Conservation (phyloP, 108 stramenopile species). For the Stephanodiscus triporus region DNA sequence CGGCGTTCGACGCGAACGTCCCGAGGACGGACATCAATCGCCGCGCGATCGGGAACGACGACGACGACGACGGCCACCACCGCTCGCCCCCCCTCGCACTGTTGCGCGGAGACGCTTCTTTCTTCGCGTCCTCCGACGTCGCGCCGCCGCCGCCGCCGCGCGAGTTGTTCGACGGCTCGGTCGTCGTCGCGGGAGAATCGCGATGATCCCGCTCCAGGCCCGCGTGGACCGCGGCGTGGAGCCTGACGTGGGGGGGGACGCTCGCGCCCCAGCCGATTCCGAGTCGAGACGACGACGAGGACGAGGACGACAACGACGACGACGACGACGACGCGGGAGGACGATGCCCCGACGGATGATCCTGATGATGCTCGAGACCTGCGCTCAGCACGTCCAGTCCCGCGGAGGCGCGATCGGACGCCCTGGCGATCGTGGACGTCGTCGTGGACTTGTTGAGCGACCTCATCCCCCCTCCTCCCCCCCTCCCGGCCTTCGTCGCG, state of each 20-base stretch:
- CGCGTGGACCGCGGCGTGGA: no score
- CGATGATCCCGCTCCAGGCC: no score
- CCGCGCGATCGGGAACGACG: conserved; percentile 6
- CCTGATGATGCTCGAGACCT: conserved; percentile 21
- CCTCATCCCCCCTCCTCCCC: no score
- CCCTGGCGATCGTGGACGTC: conserved; percentile 67
- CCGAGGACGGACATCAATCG: conserved; percentile 16
- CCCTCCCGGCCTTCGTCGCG: conserved; percentile 16
- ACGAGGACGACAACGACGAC: neutral
- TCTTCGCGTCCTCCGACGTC: no score
- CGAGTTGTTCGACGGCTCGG: no score
- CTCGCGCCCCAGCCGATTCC: no score
- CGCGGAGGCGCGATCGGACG: conserved; percentile 64
- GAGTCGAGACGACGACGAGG: neutral
- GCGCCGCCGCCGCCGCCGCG: no score
- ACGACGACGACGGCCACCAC: neutral
- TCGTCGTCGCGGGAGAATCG: no score
- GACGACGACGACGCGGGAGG: neutral
- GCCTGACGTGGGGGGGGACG: no score
- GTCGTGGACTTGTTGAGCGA: no score
- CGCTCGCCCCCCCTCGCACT: no score
- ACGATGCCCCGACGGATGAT: neutral
- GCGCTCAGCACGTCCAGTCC: conserved; percentile 60
- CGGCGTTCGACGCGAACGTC: conserved; percentile 57
- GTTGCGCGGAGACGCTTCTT: no score